Evolutionary conservation across 2,329 filamentous ascomycete genomes (phyloP), one percentile per base, ranked within the genome.

Genomic region (Arthrocladium fulminans): DNA sequence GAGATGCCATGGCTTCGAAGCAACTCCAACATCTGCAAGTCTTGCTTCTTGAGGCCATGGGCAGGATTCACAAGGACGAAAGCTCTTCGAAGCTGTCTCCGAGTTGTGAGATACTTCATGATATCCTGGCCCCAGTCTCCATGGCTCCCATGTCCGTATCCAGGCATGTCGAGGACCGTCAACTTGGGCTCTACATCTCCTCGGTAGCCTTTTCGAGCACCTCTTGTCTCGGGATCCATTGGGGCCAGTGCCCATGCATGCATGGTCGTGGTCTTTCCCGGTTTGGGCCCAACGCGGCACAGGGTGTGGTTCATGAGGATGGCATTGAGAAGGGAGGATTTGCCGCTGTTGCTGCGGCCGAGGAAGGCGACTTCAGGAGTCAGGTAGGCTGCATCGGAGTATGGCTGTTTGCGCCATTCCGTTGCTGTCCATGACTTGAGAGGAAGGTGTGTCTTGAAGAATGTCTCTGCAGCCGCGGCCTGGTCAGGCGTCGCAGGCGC

Each of bases 341-440:
- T 86, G 46, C 83, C 83, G 4, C 84, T 82, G 59, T 87, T 87
- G 32, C 76, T 81, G 40, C 83, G 74, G 15, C 83, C 83, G 3
- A 86, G 70, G 59, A 87, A 84, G 34, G 76, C 77, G 12, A 83
- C 73, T 67, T 84, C 79, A 1, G 79, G 78, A 24, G 75, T 66
- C 1, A 70, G 60, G 8, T 53, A 46, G 10, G 64, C 58, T 20
- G 60, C 59, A 32, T 63, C 57, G 7, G 71, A 70, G 48, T 69
- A 66, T 6, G 78, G 75, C 50, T 83, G 76, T 2, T 69, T 67
- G 55, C 76, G 77, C 65, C 86, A 86, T 50, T 76, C 72, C 13
- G 72, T 69, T 5, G 75, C 72, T 2, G 75, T 78, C 71, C 76
- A 83, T 48, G 83, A 68, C 54, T 81, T 73, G n/a, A 65, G 61